A percentile compares a stretch with the other conserved stretches of the same genome.
These are phyloP conservation scores for Rosa persica DNA, from an alignment of 306 rosid species.

Conservation along the genomic window DNA sequence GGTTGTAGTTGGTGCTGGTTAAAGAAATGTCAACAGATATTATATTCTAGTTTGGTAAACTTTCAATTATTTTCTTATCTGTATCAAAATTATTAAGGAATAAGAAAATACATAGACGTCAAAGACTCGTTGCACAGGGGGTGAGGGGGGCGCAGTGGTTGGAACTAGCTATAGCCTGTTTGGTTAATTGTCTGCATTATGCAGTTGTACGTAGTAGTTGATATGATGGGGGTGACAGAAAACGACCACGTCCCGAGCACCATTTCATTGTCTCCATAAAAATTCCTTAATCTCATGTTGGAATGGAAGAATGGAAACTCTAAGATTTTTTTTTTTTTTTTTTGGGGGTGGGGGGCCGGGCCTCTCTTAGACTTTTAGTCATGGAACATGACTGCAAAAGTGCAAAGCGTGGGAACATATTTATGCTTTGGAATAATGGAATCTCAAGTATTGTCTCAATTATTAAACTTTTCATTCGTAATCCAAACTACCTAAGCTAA, in stretches of 20 bases:
- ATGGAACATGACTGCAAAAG: neutral
- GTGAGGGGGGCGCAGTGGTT: neutral
- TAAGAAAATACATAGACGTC: neutral
- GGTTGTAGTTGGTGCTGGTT: neutral
- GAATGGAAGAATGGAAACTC: neutral
- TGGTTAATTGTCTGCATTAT: neutral
- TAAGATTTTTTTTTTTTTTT: too few relatives aligned
- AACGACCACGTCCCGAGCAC: conserved; percentile 23
- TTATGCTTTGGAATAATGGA: conserved; percentile 7
- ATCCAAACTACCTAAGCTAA: conserved; percentile 8
- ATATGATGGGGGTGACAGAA: conserved; percentile 3
- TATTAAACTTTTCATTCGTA: neutral
- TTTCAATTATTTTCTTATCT: neutral
- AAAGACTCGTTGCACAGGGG: neutral
- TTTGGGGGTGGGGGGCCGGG: neutral
- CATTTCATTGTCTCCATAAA: neutral
- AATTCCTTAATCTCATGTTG: neutral
- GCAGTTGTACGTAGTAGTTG: conserved; percentile 9
- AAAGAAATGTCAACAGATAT: neutral
- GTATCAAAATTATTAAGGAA: neutral
- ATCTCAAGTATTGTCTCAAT: neutral
- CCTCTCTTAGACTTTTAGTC: neutral
- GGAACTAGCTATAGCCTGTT: neutral
- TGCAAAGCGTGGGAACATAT: neutral
- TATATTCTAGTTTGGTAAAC: neutral